A percentile compares a stretch with the other conserved stretches of the same genome.
Conservation (phyloP, 169 alveolate species). For the Cryptosporidium ryanae region DNA sequence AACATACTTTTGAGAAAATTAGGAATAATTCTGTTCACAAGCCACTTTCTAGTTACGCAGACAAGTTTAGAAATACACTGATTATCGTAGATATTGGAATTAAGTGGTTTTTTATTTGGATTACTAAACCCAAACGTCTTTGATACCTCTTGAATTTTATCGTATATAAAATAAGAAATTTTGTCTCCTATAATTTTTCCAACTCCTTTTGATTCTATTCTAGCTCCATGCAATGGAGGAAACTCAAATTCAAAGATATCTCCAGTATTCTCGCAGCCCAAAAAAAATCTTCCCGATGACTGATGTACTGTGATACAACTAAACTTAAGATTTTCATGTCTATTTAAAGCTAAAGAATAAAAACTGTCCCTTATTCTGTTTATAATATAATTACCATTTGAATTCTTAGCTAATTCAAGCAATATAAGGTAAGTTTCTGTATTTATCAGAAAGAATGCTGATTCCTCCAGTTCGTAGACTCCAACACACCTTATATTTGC, state of each 20-base stretch:
- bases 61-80: constrained; percentile 14
- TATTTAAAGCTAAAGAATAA: constrained; percentile 13
- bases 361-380: constrained; percentile 46
- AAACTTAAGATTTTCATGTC: constrained; percentile 1
- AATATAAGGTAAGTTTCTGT: constrained; percentile 21
- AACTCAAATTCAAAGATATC: constrained; percentile 23
- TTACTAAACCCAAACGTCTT: no score
- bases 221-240: no score
- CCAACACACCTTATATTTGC: constrained; percentile 55
- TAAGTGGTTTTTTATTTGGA: no score
- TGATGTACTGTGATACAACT: constrained; percentile 24
- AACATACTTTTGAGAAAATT: constrained; percentile 3
- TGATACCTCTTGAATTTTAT: no score
- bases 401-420: constrained; percentile 5
- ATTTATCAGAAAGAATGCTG: constrained; percentile 4
- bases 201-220: neutral
- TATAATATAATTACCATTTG: constrained; percentile 49
- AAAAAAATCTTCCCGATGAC: constrained; percentile 58
- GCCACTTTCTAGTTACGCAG: constrained; percentile 1
- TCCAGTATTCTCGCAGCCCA: constrained; percentile 57
- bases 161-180: no score
- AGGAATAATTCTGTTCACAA: constrained; percentile 11
- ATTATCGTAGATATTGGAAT: no score
- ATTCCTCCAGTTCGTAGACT: constrained; percentile 6
- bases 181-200: neutral